Evolutionary conservation across 495 filamentous ascomycete species (phyloP), one percentile per base, ranked within the genome.

Genomic region (Margaritispora aquatica): DNA sequence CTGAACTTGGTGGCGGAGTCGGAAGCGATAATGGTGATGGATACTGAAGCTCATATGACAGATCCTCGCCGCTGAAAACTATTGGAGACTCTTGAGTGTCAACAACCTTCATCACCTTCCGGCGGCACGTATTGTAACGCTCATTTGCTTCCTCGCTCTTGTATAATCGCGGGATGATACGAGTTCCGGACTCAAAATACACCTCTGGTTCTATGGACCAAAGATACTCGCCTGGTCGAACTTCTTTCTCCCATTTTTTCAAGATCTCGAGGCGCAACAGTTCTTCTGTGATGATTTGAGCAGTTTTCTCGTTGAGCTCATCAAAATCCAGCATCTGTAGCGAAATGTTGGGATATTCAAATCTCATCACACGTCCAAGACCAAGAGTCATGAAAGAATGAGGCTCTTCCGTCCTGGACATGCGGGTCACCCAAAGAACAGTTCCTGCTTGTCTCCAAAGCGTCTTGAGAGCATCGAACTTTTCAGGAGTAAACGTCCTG

Each of bases 381-480:
- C 67, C 64, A 20, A 67, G 38, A 4, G 51, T 56, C 57, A 67
- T 65, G 13, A 58, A 59, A 0, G 54, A 11, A 31, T 59, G 64
- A 1, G 68, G 68, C 17, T 66, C 41, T 7, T 51, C 41, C 2
- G 20, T 10, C 1, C 27, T 8, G 9, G 59, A 55, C 2, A 55
- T 59, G 21, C 11, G 1, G 1, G 65, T 62, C 2, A 61, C 54
- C 65, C 62, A 68, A 21, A 65, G 24, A 1, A 65, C 17, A 27
- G 66, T 70, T 51, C 71, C 74, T 4, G 66, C 64, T 20, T 60
- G 48, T 11, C 67, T 54, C 19, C 80, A 68, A 0, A 82, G 51
- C 5, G 63, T 44, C 54, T 75, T 61, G 8, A 80, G 51, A 15
- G 56, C 55, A 11, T 67, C 36, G 44, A 73, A 70, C 7, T 58